Evolutionary conservation across 257 asterid genomes (phyloP), one percentile per base, ranked within the genome.

Genomic region (Gentiana straminea): DNA sequence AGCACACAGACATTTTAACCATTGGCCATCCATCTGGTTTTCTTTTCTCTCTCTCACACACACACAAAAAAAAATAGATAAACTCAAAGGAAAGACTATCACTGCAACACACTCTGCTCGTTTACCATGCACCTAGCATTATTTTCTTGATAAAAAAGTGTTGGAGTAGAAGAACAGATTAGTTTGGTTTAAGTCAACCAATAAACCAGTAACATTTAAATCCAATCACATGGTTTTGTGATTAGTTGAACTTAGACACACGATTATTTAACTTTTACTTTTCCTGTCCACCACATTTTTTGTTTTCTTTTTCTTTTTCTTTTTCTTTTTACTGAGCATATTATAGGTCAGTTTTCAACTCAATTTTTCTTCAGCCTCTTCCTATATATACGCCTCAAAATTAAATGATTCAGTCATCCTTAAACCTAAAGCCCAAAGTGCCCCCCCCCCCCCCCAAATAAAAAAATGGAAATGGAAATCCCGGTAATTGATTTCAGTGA

Each of bases 401-500:
- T 65, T 61, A 6, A 57, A 46, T 8, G 35, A n/a, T 64, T 50
- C 51, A 57, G 63, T 61, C 79, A 71, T 63, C 49, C 70, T 35
- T 41, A 38, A 45, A 2, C 46, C 46, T 41, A 41, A 41, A 41
- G 9, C 46, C 7, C 9, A 41, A 2, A 41, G 5, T 41, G 10
- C 44, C 8, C 8, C n/a, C n/a, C n/a, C n/a, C n/a, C n/a, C n/a
- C n/a, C n/a, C n/a, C n/a, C n/a, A n/a, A n/a, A n/a, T n/a, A n/a
- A n/a, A n/a, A n/a, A n/a, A 45, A 33, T 33, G 53, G 9, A 36
- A 51, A 84, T 85, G 97, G 97, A 81, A 55, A 83, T 85, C 61
- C 97, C 97, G 1, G 94, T 85, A 74, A 85, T 88, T 4, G 81
- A 88, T 70, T 79, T 85, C 59, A 71, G 71, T 8, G 63, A 74